These are phyloP conservation scores for Fallopia convolvulus DNA, from an alignment of 148 eudicot genomes.

Conservation along the genomic window DNA sequence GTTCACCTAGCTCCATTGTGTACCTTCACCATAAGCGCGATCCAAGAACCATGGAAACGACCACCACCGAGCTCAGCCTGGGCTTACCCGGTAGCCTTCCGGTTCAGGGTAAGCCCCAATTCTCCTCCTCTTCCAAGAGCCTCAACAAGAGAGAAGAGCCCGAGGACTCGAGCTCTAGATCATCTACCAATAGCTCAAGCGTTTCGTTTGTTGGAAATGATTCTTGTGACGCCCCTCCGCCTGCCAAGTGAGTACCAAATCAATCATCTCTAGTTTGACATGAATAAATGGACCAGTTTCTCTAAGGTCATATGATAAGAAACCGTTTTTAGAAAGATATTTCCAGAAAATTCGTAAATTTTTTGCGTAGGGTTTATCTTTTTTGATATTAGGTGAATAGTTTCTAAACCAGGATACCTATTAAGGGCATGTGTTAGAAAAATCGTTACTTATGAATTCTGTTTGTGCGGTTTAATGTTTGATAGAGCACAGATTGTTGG, in stretches of 20 bases:
- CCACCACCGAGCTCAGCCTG: constrained; percentile 30
- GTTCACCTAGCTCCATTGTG: not conserved
- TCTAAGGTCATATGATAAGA: too few relatives aligned
- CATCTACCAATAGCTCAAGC: constrained; percentile 5
- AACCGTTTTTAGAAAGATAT: too few relatives aligned
- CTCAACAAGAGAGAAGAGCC: constrained; percentile 27
- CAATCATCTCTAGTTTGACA: not conserved
- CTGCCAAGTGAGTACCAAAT: constrained; percentile 30
- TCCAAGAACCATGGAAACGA: not conserved
- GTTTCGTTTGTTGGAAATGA: constrained; percentile 9
- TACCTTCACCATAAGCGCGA: too few relatives aligned
- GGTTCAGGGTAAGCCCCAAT: constrained; percentile 3
- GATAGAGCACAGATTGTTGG: constrained; percentile 37
- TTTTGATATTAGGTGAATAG: too few relatives aligned
- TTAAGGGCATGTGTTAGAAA: not conserved
- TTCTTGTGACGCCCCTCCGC: constrained; percentile 12
- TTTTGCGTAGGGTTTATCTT: too few relatives aligned
- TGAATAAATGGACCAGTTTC: not conserved
- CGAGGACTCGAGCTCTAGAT: constrained; percentile 9
- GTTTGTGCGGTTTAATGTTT: not conserved
- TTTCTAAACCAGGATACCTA: too few relatives aligned
- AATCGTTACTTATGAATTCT: not conserved
- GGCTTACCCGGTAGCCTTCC: constrained; percentile 32
- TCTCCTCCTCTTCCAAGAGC: not conserved
- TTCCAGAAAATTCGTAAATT: too few relatives aligned